Conservation (phyloP, 495 filamentous ascomycete species). For the Penicillium soppii region DNA sequence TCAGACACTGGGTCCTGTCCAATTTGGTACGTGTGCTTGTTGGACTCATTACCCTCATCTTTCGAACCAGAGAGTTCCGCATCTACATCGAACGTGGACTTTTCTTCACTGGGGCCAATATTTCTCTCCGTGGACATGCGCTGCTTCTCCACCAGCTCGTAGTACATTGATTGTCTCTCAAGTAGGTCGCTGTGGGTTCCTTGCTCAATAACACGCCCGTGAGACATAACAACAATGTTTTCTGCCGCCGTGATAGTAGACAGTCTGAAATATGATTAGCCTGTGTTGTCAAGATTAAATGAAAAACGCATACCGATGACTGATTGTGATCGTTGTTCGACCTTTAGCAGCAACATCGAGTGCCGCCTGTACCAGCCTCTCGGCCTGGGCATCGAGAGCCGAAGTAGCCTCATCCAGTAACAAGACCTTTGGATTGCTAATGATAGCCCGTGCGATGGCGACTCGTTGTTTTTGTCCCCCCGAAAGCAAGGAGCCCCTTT, state of each 20-base stretch:
- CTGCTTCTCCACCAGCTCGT: not conserved
- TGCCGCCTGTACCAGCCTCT: conserved; percentile 81
- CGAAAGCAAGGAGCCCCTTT: conserved; percentile 78
- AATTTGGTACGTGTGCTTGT: not conserved
- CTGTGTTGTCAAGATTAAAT: too few relatives aligned
- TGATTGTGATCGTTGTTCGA: conserved; percentile 84
- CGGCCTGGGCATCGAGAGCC: conserved; percentile 80
- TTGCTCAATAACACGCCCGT: conserved; percentile 76
- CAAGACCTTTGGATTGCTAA: conserved; percentile 80
- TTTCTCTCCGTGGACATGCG: conserved; percentile 52
- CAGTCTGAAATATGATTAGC: too few relatives aligned
- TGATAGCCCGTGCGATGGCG: conserved; percentile 75
- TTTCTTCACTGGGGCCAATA: not conserved
- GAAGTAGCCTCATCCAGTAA: conserved; percentile 87
- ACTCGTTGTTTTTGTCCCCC: conserved; percentile 95
- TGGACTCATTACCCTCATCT: not conserved
- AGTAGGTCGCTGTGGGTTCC: conserved; percentile 73
- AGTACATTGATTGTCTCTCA: not conserved
- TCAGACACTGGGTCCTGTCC: conserved; percentile 28
- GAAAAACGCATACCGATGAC: too few relatives aligned
- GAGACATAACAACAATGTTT: conserved; percentile 84
- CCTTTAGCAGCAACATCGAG: conserved; percentile 73
- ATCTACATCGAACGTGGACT: not conserved
- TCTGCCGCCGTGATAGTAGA: conserved; percentile 83
- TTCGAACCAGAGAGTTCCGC: not conserved